Percentiles rank a stretch among this genome's conserved stretches.
These are phyloP conservation scores for Angomonas ambiguus DNA, from an alignment of 208 protist genomes.

Conservation along the genomic window DNA sequence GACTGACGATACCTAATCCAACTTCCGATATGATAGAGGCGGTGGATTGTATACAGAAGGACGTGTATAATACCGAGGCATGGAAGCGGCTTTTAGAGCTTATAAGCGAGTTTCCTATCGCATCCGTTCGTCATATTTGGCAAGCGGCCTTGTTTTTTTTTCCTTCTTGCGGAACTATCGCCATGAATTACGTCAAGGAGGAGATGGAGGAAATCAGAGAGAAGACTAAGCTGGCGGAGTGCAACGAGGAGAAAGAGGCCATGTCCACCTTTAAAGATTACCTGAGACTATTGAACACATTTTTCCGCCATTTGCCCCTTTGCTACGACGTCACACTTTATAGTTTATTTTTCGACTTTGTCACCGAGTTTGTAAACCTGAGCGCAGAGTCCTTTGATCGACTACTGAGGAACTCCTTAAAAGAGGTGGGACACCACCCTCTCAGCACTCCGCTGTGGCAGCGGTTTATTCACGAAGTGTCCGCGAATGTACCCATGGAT, in stretches of 20 bases:
- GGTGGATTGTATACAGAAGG: slow-evolving; percentile 40
- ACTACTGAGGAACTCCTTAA: slow-evolving; percentile 56
- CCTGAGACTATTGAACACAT: slow-evolving; percentile 68
- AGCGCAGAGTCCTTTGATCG: slow-evolving; percentile 47
- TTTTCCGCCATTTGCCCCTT: slow-evolving; percentile 75
- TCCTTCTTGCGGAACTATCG: slow-evolving; percentile 55
- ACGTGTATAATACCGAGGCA: slow-evolving; percentile 53
- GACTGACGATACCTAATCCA: slow-evolving; percentile 51
- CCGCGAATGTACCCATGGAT: slow-evolving; percentile 34
- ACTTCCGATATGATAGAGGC: slow-evolving; percentile 40
- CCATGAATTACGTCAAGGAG: slow-evolving; percentile 40
- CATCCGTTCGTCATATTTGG: slow-evolving; percentile 60
- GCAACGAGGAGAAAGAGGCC: slow-evolving; percentile 52
- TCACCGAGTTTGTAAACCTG: slow-evolving; percentile 50
- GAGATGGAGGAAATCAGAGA: slow-evolving; percentile 52
- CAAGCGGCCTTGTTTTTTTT: slow-evolving; percentile 66
- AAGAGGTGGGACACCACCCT: slow-evolving; percentile 67
- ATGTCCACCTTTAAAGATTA: slow-evolving; percentile 52
- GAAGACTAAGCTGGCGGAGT: slow-evolving; percentile 35
- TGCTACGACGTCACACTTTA: slow-evolving; percentile 71
- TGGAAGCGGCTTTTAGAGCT: slow-evolving; percentile 63
- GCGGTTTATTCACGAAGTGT: slow-evolving; percentile 50
- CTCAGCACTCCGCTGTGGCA: slow-evolving; percentile 71
- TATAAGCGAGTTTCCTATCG: slow-evolving; percentile 62
- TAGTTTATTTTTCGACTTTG: slow-evolving; percentile 67